Percentiles rank a stretch among this genome's conserved stretches.
phyloP scores from a whole-genome alignment of 2,329 filamentous ascomycete genomes.

The Scedosporium dehoogii region DNA sequence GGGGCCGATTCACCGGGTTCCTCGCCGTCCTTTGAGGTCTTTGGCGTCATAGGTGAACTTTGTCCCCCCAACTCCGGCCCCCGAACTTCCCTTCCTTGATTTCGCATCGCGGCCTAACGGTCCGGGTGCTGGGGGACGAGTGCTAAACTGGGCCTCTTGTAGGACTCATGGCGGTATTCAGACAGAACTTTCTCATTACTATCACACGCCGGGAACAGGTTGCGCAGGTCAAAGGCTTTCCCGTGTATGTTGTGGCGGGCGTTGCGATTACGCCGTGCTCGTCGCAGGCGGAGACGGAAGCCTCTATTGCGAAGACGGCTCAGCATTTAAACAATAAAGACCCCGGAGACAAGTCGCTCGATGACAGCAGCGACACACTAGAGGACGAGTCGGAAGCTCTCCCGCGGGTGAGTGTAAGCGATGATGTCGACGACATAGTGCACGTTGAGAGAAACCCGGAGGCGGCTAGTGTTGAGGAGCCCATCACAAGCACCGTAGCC shows the following conservation, averaged over 20 bases:
- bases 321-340: constrained; percentile 15
- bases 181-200: constrained; percentile 72
- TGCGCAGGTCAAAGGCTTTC: constrained; percentile 71
- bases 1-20: background rate
- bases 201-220: constrained; percentile 83
- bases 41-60: constrained; percentile 46
- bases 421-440: constrained; percentile 34
- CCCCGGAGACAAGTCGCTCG: constrained; percentile 24
- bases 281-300: constrained; percentile 63
- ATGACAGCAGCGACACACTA: constrained; percentile 14
- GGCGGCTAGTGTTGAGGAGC: constrained; percentile 9
- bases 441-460: constrained; percentile 22
- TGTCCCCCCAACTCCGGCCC: constrained; percentile 1
- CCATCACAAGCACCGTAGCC: constrained; percentile 52
- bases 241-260: constrained; percentile 80
- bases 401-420: constrained; percentile 15
- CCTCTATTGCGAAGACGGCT: constrained; percentile 56
- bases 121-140: background rate
- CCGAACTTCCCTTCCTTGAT: background rate
- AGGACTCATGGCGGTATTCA: constrained; percentile 81
- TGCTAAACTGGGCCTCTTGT: background rate
- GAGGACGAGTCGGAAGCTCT: constrained; percentile 24
- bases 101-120: background rate
- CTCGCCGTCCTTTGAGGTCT: constrained; percentile 45
- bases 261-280: constrained; percentile 83